Percentiles rank a stretch among this genome's conserved stretches.
Conservation (phyloP, 345 rosid species). For the Linum tenue region DNA sequence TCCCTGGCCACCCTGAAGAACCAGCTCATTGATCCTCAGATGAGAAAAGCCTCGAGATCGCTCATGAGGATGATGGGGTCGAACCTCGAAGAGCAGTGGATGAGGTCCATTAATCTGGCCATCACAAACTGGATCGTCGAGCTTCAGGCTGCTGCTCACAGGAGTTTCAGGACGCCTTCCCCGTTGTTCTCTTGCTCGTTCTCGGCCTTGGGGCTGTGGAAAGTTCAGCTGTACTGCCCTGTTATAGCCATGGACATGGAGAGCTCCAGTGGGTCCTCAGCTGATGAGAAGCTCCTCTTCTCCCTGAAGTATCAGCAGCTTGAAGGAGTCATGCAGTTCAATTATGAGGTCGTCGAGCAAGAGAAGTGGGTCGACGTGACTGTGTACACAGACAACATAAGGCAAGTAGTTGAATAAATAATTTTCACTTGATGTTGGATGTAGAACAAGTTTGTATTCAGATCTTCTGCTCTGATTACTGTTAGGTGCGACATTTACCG, state of each 20-base stretch:
- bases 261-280: conserved; percentile 34
- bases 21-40: conserved; percentile 30
- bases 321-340: conserved; percentile 75
- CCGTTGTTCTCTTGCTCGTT: conserved; percentile 63
- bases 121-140: conserved; percentile 74
- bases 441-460: neutral
- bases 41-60: conserved; percentile 43
- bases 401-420: conserved; percentile 26
- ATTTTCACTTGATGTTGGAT: no score
- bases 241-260: conserved; percentile 67
- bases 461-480: neutral
- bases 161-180: conserved; percentile 42
- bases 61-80: conserved; percentile 66
- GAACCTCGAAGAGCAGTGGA: conserved; percentile 81
- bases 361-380: conserved; percentile 55
- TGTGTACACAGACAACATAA: conserved; percentile 64
- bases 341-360: conserved; percentile 39
- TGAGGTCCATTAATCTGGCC: conserved; percentile 73
- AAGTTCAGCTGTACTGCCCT: conserved; percentile 75
- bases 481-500: conserved; percentile 52
- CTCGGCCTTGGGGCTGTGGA: conserved; percentile 67
- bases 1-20: conserved; percentile 50
- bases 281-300: conserved; percentile 55
- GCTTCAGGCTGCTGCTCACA: conserved; percentile 28
- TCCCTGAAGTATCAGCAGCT: conserved; percentile 81